Conservation (phyloP, 768 basidiomycete genomes). For the Chalciporus chontae region DNA sequence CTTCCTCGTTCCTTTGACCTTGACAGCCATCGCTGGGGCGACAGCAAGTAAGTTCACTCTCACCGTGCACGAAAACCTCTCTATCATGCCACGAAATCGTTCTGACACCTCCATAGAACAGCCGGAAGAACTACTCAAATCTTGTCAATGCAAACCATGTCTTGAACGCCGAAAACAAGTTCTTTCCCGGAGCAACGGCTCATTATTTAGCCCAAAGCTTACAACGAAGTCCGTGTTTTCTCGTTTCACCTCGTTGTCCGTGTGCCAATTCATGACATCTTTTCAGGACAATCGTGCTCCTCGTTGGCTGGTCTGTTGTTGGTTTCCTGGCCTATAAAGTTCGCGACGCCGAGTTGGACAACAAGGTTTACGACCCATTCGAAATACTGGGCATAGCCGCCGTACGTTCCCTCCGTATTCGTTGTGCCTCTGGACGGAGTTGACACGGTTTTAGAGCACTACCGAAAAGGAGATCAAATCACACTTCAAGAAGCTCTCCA, state of each 20-base stretch:
- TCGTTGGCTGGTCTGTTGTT: conserved; percentile 73
- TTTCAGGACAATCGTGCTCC: conserved; percentile 55
- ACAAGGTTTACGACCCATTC: conserved; percentile 88
- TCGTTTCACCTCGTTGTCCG: not conserved
- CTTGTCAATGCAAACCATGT: conserved; percentile 65
- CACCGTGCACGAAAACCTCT: too few relatives aligned
- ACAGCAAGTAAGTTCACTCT: conserved; percentile 41
- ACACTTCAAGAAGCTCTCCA: conserved; percentile 89
- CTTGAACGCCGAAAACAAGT: conserved; percentile 48
- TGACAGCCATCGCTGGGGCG: conserved; percentile 41
- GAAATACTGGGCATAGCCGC: conserved; percentile 79
- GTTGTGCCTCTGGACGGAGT: not conserved
- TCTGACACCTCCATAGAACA: conserved; percentile 30
- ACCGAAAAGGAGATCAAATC: conserved; percentile 93
- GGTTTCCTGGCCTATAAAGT: conserved; percentile 66
- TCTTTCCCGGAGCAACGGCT: conserved; percentile 40
- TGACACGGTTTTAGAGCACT: conserved; percentile 42
- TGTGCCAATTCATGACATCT: not conserved
- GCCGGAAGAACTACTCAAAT: conserved; percentile 30
- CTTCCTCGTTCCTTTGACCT: conserved; percentile 74
- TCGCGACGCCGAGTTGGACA: conserved; percentile 49
- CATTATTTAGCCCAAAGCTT: conserved; percentile 45
- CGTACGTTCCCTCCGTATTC: conserved; percentile 38
- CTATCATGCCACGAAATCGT: not conserved
- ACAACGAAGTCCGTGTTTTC: conserved; percentile 45